Conservation (phyloP, 495 filamentous ascomycete species). For the Staphylotrichum tortipilum region DNA sequence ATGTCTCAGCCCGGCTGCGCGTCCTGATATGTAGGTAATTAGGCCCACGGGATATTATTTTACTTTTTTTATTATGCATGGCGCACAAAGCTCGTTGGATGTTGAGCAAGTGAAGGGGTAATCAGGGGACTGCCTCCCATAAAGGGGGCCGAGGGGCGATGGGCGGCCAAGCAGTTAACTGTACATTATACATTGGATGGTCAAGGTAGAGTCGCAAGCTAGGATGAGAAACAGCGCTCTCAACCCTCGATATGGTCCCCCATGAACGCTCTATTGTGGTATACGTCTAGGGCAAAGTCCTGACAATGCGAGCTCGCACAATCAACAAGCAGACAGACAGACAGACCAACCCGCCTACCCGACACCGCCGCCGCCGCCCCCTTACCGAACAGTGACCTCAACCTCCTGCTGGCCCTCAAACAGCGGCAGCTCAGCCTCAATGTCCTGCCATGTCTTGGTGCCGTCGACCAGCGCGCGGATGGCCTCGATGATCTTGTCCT, state of each 20-base stretch:
- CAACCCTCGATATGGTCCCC: background rate
- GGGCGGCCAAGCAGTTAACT: too few species aligned
- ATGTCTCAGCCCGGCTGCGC: too few species aligned
- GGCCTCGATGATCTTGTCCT: constrained; percentile 55
- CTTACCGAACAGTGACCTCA: constrained; percentile 19
- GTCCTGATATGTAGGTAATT: too few species aligned
- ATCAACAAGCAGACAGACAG: too few species aligned
- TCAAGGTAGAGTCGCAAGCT: background rate
- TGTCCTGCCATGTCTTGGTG: constrained; percentile 52
- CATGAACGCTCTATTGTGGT: constrained; percentile 1
- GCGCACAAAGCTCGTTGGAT: too few species aligned
- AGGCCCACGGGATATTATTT: too few species aligned
- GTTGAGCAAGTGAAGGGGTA: too few species aligned
- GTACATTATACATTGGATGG: too few species aligned
- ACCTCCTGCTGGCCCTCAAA: constrained; percentile 55
- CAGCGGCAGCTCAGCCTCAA: constrained; percentile 49
- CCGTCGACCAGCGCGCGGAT: constrained; percentile 51
- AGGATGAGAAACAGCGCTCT: background rate
- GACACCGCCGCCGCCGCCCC: too few species aligned
- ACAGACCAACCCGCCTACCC: background rate
- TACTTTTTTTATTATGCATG: too few species aligned
- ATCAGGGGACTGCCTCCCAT: too few species aligned
- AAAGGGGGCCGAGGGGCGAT: too few species aligned
- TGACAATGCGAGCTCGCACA: constrained; percentile 1
- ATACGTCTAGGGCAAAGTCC: background rate